Base-by-base conservation (phyloP, 1,139 yeast species). In the Yamadazyma pseudoaaseri region DNA sequence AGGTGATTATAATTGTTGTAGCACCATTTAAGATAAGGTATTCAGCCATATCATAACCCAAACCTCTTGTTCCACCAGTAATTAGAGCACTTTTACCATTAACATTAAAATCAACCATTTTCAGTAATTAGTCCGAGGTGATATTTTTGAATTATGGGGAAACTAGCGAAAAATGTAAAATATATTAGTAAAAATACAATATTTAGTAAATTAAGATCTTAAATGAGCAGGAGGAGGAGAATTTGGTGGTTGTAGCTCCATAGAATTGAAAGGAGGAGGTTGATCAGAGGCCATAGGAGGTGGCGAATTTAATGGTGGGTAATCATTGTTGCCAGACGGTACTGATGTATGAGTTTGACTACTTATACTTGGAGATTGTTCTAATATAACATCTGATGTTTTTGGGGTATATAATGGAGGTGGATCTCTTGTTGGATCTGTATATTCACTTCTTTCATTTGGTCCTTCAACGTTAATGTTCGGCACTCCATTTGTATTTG, bases 31-130 rank as follows among this genome's bases (percentile, higher is more conserved):
- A 59, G 10, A 81, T 71, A 27, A 80, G 65, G 3, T 76, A 79
- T 48, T 80, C 86, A n/a, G 86, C 86, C 57, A 81, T 76, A 50
- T 76, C 61, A 38, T 78, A 72, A 0, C 92, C 92, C 30, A 83
- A 71, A 1, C 92, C 92, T 44, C 90, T 65, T 26, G 86, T 76
- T 18, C 89, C 89, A 11, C 90, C 92, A 9, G 92, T 83, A 44
- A 83, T 67, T 11, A 79, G 73, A 2, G 86, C 90, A 10, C 72
- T 69, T 52, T 82, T 82, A 20, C 82, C 86, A 33, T 75, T 60
- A 16, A 79, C 80, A 44, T 66, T 67, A 33, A 56, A 56, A 33
- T 65, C 69, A 22, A 65, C 72, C 73, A 66, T 66, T 14, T 7
- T 24, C 6, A 9, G 6, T 8, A 22, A 22, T 22, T 9, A 22